Conservation (phyloP, 2,329 filamentous ascomycete genomes). For the Diaporthe humulicola region DNA sequence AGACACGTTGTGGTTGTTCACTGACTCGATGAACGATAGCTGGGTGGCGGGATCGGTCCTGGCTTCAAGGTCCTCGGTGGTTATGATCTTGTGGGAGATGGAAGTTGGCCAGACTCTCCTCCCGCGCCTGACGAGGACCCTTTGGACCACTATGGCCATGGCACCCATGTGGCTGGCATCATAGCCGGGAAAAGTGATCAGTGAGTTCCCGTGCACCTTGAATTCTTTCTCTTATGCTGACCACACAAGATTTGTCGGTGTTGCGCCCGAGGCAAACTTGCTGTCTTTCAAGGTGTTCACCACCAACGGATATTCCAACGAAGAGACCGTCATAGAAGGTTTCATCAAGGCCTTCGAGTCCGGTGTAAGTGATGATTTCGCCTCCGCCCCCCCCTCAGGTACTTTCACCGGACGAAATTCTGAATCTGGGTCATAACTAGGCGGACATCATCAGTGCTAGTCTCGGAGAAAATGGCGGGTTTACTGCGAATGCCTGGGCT, state of each 20-base stretch:
- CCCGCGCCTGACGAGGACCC: constrained; percentile 53
- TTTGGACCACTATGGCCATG: constrained; percentile 52
- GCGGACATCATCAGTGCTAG: constrained; percentile 39
- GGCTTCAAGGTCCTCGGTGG: constrained; percentile 38
- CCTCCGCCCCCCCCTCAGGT: neutral
- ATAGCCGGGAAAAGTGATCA: constrained; percentile 41
- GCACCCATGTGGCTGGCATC: constrained; percentile 53
- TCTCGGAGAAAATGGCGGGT: constrained; percentile 33
- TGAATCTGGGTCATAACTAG: neutral
- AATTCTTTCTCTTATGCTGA: neutral
- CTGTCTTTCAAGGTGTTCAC: constrained; percentile 39
- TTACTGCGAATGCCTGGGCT: constrained; percentile 37
- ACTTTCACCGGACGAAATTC: neutral
- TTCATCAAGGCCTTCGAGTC: constrained; percentile 39
- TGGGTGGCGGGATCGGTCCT: constrained; percentile 38
- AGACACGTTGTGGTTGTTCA: neutral
- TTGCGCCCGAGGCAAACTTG: constrained; percentile 39
- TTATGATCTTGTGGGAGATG: constrained; percentile 39
- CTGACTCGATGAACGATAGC: neutral
- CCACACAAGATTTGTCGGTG: constrained; percentile 25
- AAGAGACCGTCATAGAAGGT: constrained; percentile 39
- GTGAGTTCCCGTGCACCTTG: neutral
- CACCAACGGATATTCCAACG: constrained; percentile 32
- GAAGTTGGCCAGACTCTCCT: constrained; percentile 35
- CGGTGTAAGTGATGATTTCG: neutral